Percentiles rank a stretch among this genome's conserved stretches.
Evolutionary conservation across 2,329 filamentous ascomycete genomes (phyloP).

Genomic region (Didymosphaeria variabile): DNA sequence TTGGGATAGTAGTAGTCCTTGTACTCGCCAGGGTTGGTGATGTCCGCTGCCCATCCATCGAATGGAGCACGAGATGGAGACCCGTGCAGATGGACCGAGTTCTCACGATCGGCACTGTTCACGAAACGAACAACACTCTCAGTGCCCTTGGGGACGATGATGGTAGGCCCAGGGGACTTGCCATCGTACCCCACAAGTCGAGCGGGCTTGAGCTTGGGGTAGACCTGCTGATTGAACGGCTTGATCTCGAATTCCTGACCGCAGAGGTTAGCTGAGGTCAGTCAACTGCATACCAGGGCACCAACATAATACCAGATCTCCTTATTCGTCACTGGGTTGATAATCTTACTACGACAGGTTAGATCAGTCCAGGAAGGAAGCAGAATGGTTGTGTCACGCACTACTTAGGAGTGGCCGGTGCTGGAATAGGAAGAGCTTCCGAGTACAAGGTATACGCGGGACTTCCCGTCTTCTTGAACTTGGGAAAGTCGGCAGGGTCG

Average conservation of each 20-base stretch:
- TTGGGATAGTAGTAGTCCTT: conserved; percentile 71
- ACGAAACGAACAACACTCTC: conserved; percentile 64
- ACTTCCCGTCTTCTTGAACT: conserved; percentile 10
- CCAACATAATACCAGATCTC: conserved; percentile 46
- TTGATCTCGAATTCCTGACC: conserved; percentile 51
- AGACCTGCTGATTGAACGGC: conserved; percentile 53
- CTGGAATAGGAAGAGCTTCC: conserved; percentile 16
- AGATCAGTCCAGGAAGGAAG: neutral
- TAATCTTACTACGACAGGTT: conserved; percentile 14
- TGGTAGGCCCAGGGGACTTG: conserved; percentile 63
- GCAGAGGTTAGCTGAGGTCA: neutral
- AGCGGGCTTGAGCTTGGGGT: conserved; percentile 51
- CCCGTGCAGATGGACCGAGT: conserved; percentile 64
- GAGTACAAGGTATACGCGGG: conserved; percentile 16
- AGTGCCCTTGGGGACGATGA: conserved; percentile 57
- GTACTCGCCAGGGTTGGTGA: conserved; percentile 60
- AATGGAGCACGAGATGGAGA: conserved; percentile 57
- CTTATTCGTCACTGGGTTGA: conserved; percentile 17
- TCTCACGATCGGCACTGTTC: conserved; percentile 56
- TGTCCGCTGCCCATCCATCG: conserved; percentile 65
- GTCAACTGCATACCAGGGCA: neutral
- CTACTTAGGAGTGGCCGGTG: conserved; percentile 13
- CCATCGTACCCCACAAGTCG: conserved; percentile 63
- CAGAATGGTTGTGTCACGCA: neutral
- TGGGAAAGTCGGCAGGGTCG: conserved; percentile 11